phyloP scores from a whole-genome alignment of 2,329 filamentous ascomycete genomes.

The Chaetomiaceae sp. region DNA sequence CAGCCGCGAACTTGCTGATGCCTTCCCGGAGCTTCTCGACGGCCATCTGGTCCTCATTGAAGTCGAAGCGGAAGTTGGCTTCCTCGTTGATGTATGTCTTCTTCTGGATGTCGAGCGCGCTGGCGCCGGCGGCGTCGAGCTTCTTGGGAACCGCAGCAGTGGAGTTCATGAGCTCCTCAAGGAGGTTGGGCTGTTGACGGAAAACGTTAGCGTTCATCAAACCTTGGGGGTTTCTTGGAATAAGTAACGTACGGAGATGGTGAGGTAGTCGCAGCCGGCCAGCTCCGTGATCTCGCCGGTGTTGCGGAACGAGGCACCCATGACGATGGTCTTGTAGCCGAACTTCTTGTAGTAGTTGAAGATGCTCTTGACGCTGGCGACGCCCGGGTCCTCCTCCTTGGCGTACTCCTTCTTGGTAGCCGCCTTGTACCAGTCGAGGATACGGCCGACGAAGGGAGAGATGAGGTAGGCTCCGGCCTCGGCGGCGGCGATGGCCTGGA shows the following conservation, averaged over 20 bases:
- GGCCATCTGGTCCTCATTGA: slow-evolving; percentile 99
- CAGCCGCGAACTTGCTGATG: slow-evolving; percentile 98
- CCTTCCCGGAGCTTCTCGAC: slow-evolving; percentile 99
- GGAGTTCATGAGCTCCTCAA: slow-evolving; percentile 91
- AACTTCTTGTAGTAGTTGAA: slow-evolving; percentile 99
- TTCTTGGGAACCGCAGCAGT: slow-evolving; percentile 81
- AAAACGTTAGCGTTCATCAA: slow-evolving; percentile 3
- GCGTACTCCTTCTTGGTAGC: slow-evolving; percentile 88
- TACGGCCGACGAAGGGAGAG: slow-evolving; percentile 97
- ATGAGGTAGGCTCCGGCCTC: slow-evolving; percentile 97
- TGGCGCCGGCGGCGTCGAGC: slow-evolving; percentile 68
- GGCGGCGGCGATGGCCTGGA: slow-evolving; percentile 91
- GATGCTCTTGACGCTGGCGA: slow-evolving; percentile 87
- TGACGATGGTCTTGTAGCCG: slow-evolving; percentile 99
- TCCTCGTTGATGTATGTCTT: slow-evolving; percentile 88
- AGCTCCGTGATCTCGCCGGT: slow-evolving; percentile 96
- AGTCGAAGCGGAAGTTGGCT: slow-evolving; percentile 90
- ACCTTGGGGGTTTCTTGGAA: background rate
- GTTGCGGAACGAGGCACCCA: slow-evolving; percentile 98
- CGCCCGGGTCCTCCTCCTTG: slow-evolving; percentile 89
- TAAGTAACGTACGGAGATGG: slow-evolving; percentile 71
- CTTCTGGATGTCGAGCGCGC: slow-evolving; percentile 73
- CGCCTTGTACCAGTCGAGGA: slow-evolving; percentile 99
- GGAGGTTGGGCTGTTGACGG: slow-evolving; percentile 68
- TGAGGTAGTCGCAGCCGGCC: slow-evolving; percentile 97